Conservation (phyloP, 1,284 basidiomycete genomes). For the Sparassis latifolia region DNA sequence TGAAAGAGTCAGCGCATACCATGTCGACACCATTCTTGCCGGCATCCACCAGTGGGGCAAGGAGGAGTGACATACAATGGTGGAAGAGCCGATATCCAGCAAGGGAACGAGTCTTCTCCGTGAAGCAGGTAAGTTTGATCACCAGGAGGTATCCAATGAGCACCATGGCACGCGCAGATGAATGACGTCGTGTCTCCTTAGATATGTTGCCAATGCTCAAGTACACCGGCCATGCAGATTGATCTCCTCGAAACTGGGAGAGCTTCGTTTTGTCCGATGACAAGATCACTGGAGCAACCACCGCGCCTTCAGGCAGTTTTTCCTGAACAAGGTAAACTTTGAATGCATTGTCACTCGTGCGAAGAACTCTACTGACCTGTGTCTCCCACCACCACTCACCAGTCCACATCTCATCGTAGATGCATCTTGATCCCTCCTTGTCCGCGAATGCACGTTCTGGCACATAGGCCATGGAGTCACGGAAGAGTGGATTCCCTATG, state of each 20-base stretch:
- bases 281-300: conserved; percentile 6
- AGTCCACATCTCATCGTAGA: conserved; percentile 18
- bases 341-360: background rate
- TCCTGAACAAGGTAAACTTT: background rate
- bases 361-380: conserved; percentile 13
- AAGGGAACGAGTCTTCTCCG: conserved; percentile 7
- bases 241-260: conserved; percentile 15
- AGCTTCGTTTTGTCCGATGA: conserved; percentile 4
- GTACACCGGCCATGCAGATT: conserved; percentile 21
- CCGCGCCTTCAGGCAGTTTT: conserved; percentile 11
- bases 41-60: conserved; percentile 14
- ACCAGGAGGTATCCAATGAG: conserved; percentile 24
- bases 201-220: conserved; percentile 19
- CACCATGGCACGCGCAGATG: conserved; percentile 14
- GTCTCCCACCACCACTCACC: conserved; percentile 22
- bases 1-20: conserved; percentile 17
- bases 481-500: conserved; percentile 23
- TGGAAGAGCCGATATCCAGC: conserved; percentile 22
- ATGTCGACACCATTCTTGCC: conserved; percentile 18
- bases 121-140: conserved; percentile 15
- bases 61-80: conserved; percentile 19
- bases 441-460: conserved; percentile 18
- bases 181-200: conserved; percentile 13
- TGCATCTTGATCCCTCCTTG: background rate
- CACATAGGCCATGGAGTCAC: conserved; percentile 17